Base-by-base conservation (phyloP, 1,284 basidiomycete species). In the Acaromyces ingoldii region DNA sequence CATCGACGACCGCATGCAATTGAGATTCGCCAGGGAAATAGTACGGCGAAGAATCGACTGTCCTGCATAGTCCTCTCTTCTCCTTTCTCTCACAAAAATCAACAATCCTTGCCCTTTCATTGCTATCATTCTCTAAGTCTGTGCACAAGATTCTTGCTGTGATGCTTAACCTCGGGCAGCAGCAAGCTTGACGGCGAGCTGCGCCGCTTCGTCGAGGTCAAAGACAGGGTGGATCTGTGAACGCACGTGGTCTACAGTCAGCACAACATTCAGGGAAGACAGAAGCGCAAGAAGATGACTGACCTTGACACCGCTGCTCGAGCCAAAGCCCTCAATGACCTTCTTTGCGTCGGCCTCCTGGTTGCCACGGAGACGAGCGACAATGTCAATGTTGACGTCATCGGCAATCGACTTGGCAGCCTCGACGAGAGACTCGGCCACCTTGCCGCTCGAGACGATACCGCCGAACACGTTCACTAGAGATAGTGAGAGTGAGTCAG, bases 361-460 rank as follows among this genome's bases (percentile, higher is more conserved):
- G 34, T 45, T 45, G 30, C 42, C 42, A 45, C 42, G 42, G 13
- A 45, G 42, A 45, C 42, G 42, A 4, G 42, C 42, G 25, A 45
- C 42, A 22, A 45, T 45, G 13, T 45, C 42, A 30, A 45, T 45
- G 42, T 45, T 45, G 2, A 45, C 42, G 34, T 45, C 42, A n/a
- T 45, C 34, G 19, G 42, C 30, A 22, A 45, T 45, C 6, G 42
- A 45, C 26, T 45, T 45, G 17, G 42, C 42, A 45, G 42, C 42
- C 22, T 45, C 42, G 11, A 45, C 42, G 29, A 45, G 22, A 13
- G 42, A 22, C 24, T 45, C 42, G 13, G 42, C 42, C 11, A 45
- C 42, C 28, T 45, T 45, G 19, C 42, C 42, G 34, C 42, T 45
- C 4, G 42, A 45, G 22, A 45, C 42, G 25, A 45, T 45, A 45